Evolutionary conservation across 2,329 filamentous ascomycete species (phyloP).

Genomic region (Dothistroma pini): DNA sequence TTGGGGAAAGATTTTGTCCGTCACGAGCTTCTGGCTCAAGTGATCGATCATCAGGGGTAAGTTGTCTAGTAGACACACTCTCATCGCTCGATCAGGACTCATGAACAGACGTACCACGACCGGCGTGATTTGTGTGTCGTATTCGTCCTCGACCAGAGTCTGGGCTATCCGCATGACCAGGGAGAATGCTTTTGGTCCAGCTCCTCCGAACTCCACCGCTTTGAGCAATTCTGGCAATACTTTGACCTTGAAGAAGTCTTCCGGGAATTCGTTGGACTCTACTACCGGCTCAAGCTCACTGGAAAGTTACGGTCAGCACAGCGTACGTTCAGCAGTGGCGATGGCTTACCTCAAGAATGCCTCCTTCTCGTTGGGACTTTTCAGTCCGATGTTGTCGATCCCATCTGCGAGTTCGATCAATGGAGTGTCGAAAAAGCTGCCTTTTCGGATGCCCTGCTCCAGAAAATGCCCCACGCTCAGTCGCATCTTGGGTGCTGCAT

Average conservation of each 20-base stretch:
- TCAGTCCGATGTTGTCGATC: slow-evolving; percentile 88
- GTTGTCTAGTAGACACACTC: slow-evolving; percentile 86
- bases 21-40: slow-evolving; percentile 81
- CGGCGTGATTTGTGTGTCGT: slow-evolving; percentile 76
- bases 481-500: slow-evolving; percentile 83
- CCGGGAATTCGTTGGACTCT: slow-evolving; percentile 82
- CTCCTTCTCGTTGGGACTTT: slow-evolving; percentile 77
- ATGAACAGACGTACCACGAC: slow-evolving; percentile 83
- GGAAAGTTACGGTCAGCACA: neutral
- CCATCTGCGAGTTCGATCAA: slow-evolving; percentile 89
- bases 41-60: slow-evolving; percentile 88
- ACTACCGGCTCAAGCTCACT: slow-evolving; percentile 72
- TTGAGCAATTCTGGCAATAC: slow-evolving; percentile 94
- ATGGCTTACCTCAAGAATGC: slow-evolving; percentile 65
- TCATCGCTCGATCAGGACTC: slow-evolving; percentile 86
- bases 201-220: slow-evolving; percentile 96
- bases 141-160: slow-evolving; percentile 87
- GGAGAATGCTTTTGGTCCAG: slow-evolving; percentile 83
- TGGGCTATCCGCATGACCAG: slow-evolving; percentile 87
- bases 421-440: slow-evolving; percentile 88
- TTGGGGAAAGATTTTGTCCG: slow-evolving; percentile 94
- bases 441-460: slow-evolving; percentile 77
- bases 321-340: neutral
- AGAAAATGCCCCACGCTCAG: slow-evolving; percentile 81
- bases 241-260: slow-evolving; percentile 98